Evolutionary conservation across 257 asterid genomes (phyloP).

Genomic region (Fraxinus cuspidata): DNA sequence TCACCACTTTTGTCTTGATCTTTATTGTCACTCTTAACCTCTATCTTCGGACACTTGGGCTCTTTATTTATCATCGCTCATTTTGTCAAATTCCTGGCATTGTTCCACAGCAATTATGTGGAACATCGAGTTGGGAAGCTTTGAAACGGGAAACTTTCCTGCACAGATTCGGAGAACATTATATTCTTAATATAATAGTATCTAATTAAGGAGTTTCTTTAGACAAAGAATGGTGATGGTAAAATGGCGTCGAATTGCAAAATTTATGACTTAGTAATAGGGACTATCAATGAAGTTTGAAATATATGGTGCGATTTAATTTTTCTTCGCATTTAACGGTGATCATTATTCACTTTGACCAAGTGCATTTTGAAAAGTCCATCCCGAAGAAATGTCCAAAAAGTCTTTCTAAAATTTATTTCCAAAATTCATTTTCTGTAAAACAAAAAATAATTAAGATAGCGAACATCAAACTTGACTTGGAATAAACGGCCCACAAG

Average conservation of each 20-base stretch:
- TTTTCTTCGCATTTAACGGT: neutral
- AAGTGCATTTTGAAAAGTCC: neutral
- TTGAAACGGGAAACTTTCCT: neutral
- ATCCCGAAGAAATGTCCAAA: neutral
- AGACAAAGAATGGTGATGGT: too few relatives aligned
- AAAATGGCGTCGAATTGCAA: neutral
- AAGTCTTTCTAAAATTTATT: neutral
- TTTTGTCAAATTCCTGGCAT: too few relatives aligned
- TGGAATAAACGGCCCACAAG: neutral
- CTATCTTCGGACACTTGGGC: too few relatives aligned
- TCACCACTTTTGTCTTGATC: neutral
- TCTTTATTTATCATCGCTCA: too few relatives aligned
- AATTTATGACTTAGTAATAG: too few relatives aligned
- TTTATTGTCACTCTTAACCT: too few relatives aligned
- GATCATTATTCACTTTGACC: neutral
- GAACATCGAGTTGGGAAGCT: neutral
- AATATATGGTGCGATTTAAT: too few relatives aligned
- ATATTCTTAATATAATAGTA: too few relatives aligned
- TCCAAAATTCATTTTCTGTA: neutral
- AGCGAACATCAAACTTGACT: neutral
- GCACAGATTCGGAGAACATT: neutral
- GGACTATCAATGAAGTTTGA: too few relatives aligned
- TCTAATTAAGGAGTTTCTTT: too few relatives aligned
- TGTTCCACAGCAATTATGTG: neutral
- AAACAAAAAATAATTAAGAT: neutral